A percentile compares a stretch with the other conserved stretches of the same genome.
Conservation (phyloP, 1,284 basidiomycete genomes). For the Austroboletus olivaceoglutinosus region DNA sequence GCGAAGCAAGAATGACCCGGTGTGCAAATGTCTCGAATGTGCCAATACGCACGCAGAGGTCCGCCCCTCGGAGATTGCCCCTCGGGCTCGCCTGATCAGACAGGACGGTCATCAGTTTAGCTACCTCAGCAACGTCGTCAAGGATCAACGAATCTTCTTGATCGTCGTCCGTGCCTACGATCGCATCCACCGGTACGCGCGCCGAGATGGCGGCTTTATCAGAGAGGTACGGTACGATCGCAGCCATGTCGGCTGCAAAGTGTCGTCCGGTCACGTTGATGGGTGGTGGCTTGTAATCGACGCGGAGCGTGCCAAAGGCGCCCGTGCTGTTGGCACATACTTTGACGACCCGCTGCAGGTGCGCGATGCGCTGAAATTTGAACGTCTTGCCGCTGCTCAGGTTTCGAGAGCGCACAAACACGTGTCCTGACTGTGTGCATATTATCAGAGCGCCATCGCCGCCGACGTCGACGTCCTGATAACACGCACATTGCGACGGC, state of each 20-base stretch:
- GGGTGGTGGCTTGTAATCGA: slow-evolving; percentile 64
- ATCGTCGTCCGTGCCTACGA: slow-evolving; percentile 33
- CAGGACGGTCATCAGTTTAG: slow-evolving; percentile 43
- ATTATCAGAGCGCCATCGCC: slow-evolving; percentile 87
- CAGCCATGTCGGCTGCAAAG: slow-evolving; percentile 68
- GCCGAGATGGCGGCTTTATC: slow-evolving; percentile 1
- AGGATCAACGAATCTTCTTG: slow-evolving; percentile 46
- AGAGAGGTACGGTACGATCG: slow-evolving; percentile 55
- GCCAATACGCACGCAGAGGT: slow-evolving; percentile 52
- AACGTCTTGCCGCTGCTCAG: slow-evolving; percentile 57
- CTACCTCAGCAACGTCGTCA: slow-evolving; percentile 50
- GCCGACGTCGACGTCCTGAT: slow-evolving; percentile 85
- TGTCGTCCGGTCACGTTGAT: slow-evolving; percentile 61
- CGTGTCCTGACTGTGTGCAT: slow-evolving; percentile 93
- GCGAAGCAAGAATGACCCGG: slow-evolving; percentile 59
- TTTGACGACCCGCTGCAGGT: slow-evolving; percentile 79
- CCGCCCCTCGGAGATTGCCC: slow-evolving; percentile 50
- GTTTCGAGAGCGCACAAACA: slow-evolving; percentile 78
- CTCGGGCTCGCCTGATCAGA: slow-evolving; percentile 27
- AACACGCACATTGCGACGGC: slow-evolving; percentile 2
- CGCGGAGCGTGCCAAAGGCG: slow-evolving; percentile 82
- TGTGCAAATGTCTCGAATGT: slow-evolving; percentile 62
- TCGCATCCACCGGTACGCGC: slow-evolving; percentile 2
- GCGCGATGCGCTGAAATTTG: slow-evolving; percentile 82
- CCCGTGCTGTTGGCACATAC: slow-evolving; percentile 90